These are phyloP conservation scores for Schizochytrium sp. DNA, from an alignment of 108 stramenopile genomes.

Conservation along the genomic window DNA sequence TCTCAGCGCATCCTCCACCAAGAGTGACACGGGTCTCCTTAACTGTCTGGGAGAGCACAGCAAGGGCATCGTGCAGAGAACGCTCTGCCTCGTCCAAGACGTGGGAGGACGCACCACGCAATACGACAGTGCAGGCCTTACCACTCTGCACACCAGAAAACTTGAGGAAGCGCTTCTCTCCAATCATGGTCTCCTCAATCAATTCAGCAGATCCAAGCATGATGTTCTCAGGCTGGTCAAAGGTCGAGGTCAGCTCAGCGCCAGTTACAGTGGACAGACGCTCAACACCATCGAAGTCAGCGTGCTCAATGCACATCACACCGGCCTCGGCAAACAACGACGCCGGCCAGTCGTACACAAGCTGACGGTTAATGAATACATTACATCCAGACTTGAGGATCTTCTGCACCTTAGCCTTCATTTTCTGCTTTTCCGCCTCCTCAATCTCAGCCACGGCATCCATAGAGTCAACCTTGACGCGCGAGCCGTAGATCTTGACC, in stretches of 20 bases:
- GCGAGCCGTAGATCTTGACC: conserved; percentile 99
- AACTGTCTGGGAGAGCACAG: conserved; percentile 92
- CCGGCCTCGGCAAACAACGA: conserved; percentile 93
- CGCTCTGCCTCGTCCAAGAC: conserved; percentile 96
- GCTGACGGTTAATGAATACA: conserved; percentile 99
- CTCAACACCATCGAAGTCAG: conserved; percentile 99
- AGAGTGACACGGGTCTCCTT: conserved; percentile 92
- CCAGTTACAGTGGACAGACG: conserved; percentile 95
- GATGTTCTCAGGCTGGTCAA: conserved; percentile 96
- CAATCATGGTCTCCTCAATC: conserved; percentile 91
- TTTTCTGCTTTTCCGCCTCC: conserved; percentile 97
- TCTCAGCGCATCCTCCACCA: conserved; percentile 97
- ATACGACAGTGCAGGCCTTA: conserved; percentile 95
- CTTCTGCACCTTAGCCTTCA: conserved; percentile 96
- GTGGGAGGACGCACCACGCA: conserved; percentile 94
- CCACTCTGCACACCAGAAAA: conserved; percentile 93
- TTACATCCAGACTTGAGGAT: conserved; percentile 96
- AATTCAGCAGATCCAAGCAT: conserved; percentile 89
- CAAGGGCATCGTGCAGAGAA: conserved; percentile 96
- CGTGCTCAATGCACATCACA: conserved; percentile 99
- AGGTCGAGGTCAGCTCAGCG: conserved; percentile 96
- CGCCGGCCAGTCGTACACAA: conserved; percentile 99
- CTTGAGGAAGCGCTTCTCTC: conserved; percentile 95
- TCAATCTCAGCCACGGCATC: conserved; percentile 99
- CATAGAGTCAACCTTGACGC: conserved; percentile 93